Evolutionary conservation across 1,284 basidiomycete genomes (phyloP).

Genomic region (Filobasidium uniguttulatum): DNA sequence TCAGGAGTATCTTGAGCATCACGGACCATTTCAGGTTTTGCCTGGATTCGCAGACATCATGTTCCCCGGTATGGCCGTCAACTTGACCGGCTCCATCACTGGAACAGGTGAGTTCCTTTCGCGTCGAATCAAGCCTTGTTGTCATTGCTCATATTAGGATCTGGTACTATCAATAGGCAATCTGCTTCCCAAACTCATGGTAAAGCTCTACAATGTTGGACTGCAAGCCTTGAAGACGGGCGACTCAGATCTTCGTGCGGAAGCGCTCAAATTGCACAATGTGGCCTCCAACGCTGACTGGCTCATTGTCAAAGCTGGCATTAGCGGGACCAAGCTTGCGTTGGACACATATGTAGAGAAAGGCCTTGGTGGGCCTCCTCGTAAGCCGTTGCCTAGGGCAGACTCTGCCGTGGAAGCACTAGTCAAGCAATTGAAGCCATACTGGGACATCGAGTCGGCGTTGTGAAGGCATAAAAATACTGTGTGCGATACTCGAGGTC

Average conservation of each 20-base stretch:
- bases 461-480: constrained; percentile 25
- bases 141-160: too few species aligned
- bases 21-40: constrained; percentile 25
- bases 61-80: constrained; percentile 16
- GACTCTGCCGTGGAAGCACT: constrained; percentile 35
- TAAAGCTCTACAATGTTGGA: constrained; percentile 46
- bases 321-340: constrained; percentile 46
- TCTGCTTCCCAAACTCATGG: constrained; percentile 59
- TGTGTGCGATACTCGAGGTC: background rate
- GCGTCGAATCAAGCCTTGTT: too few species aligned
- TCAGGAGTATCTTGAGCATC: constrained; percentile 24
- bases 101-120: constrained; percentile 6
- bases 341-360: constrained; percentile 56
- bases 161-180: constrained; percentile 64
- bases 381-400: constrained; percentile 45
- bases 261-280: constrained; percentile 57
- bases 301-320: constrained; percentile 53
- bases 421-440: constrained; percentile 43
- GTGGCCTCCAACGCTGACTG: constrained; percentile 59
- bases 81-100: constrained; percentile 6
- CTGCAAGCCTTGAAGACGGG: constrained; percentile 36
- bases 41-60: constrained; percentile 35
- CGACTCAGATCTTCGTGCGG: constrained; percentile 46
- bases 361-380: constrained; percentile 46
- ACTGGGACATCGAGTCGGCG: constrained; percentile 51